Evolutionary conservation across 129 eudicot species (phyloP).

Genomic region (Saussurea involucrata): DNA sequence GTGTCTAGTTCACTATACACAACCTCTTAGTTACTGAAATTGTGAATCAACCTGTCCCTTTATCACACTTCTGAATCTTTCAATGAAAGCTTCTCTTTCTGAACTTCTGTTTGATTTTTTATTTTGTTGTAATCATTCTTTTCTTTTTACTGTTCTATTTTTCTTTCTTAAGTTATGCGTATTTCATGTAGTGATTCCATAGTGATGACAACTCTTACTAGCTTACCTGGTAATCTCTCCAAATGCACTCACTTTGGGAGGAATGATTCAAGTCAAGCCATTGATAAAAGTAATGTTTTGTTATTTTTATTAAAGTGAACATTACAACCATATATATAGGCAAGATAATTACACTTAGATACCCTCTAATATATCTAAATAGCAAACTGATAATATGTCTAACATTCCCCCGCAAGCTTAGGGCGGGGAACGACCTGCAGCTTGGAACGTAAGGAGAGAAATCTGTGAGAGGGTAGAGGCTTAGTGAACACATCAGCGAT

Average conservation of each 20-base stretch:
- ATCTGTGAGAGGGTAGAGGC: no score
- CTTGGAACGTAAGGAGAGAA: no score
- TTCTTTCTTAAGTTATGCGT: background rate
- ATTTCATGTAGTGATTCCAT: background rate
- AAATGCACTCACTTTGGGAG: background rate
- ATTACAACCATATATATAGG: no score
- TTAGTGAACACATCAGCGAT: no score
- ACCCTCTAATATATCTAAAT: no score
- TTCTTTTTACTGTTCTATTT: background rate
- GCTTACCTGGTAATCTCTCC: background rate
- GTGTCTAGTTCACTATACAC: conserved; percentile 3
- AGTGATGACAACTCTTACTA: background rate
- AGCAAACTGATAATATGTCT: no score
- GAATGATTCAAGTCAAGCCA: background rate
- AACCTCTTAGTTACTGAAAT: background rate
- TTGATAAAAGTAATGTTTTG: no score
- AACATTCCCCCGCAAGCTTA: no score
- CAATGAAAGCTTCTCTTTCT: background rate
- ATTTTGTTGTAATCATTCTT: background rate
- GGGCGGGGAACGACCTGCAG: no score
- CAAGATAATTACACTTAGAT: no score
- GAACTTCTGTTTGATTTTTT: background rate
- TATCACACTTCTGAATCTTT: background rate
- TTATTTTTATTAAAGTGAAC: no score
- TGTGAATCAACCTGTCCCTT: background rate